A percentile compares a stretch with the other conserved stretches of the same genome.
phyloP scores from a whole-genome alignment of 768 basidiomycete species.

The Kondoa malvinella region DNA sequence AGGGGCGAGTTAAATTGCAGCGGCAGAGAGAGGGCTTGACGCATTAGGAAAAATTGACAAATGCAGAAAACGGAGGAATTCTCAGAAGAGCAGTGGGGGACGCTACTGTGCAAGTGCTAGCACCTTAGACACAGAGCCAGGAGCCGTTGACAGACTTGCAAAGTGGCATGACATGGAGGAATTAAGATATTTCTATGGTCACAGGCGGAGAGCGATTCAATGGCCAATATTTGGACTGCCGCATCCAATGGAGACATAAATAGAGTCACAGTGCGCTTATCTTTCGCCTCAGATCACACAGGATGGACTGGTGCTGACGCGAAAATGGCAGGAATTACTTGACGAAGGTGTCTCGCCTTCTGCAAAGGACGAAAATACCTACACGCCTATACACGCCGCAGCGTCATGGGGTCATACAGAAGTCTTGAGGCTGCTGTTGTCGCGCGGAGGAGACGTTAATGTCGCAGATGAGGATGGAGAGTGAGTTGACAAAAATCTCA shows the following conservation, averaged over 20 bases:
- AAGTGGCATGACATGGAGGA: too few species aligned
- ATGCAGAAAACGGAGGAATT: neutral
- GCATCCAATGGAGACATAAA: constrained; percentile 34
- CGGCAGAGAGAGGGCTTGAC: too few species aligned
- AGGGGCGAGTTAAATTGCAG: too few species aligned
- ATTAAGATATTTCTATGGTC: too few species aligned
- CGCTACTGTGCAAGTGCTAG: neutral
- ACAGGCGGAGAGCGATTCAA: too few species aligned
- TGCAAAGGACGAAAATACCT: constrained; percentile 20
- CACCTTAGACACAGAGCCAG: too few species aligned
- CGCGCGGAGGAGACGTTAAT: constrained; percentile 35
- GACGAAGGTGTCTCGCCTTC: constrained; percentile 15
- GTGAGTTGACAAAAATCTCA: neutral
- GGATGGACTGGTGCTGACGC: too few species aligned
- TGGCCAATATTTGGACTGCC: constrained; percentile 35
- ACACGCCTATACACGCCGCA: constrained; percentile 33
- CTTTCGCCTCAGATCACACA: constrained; percentile 7
- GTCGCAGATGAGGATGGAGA: constrained; percentile 36
- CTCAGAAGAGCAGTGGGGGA: neutral
- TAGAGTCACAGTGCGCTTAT: constrained; percentile 29
- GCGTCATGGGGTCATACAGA: constrained; percentile 35
- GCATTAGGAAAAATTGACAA: neutral
- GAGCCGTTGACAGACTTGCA: too few species aligned
- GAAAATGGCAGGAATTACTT: neutral
- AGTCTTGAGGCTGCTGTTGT: constrained; percentile 33